phyloP scores from a whole-genome alignment of 208 protist species.

The Tritrichomonas musculus region DNA sequence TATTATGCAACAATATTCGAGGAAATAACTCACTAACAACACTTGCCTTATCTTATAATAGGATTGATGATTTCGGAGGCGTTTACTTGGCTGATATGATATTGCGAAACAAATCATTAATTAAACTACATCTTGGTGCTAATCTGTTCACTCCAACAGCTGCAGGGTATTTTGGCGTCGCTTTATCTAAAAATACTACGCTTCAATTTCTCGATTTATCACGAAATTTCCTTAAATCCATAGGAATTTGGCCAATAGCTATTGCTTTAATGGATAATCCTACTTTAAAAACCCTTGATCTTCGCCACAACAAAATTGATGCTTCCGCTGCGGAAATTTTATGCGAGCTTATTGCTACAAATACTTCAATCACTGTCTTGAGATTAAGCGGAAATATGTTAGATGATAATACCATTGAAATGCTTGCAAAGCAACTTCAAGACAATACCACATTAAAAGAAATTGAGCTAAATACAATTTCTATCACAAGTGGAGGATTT shows the following conservation, averaged over 20 bases:
- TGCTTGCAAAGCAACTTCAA: not conserved
- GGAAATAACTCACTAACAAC: not conserved
- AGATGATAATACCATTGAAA: not conserved
- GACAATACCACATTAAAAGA: not conserved
- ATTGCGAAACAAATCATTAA: not conserved
- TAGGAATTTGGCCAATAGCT: not conserved
- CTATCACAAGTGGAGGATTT: not conserved
- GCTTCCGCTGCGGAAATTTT: not conserved
- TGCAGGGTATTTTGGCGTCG: not conserved
- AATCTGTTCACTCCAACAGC: not conserved
- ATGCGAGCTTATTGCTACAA: not conserved
- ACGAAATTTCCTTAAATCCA: not conserved
- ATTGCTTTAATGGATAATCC: not conserved
- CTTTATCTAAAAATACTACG: not conserved
- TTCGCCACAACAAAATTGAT: not conserved
- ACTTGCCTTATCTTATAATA: slow-evolving; percentile 9
- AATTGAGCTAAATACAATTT: not conserved
- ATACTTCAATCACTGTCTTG: not conserved
- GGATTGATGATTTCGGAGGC: not conserved
- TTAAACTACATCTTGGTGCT: not conserved
- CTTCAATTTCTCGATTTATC: not conserved
- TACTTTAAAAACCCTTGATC: not conserved
- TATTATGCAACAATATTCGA: not conserved
- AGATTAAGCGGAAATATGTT: slow-evolving; percentile 9
- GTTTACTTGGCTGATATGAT: not conserved